Evolutionary conservation across 106 monocot genomes (phyloP), one percentile per base, ranked within the genome.

Genomic region (Acorus gramineus): DNA sequence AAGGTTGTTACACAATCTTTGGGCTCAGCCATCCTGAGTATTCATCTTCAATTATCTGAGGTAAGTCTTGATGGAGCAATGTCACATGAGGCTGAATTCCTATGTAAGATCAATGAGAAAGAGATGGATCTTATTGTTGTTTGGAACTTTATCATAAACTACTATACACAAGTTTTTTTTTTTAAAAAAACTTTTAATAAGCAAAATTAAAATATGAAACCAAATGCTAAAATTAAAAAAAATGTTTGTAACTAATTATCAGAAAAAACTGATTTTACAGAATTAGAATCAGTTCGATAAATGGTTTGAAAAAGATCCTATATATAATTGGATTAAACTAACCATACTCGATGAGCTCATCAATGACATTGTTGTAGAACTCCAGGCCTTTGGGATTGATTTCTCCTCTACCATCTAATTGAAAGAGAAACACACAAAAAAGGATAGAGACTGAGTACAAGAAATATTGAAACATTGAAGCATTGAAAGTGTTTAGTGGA

Each of bases 311-410:
- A 28, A 28, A 28, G 28, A 11, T 3, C 44, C 10, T 63, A 8
- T 49, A 8, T 4, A 4, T 49, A 11, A 43, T 49, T 50, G 4
- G 2, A 50, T n/a, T 5, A 6, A 4, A 61, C 12, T 48, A 56
- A 89, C 85, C 89, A 59, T 79, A 52, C 45, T 72, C 57, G 10
- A 89, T 63, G 14, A 89, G 73, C 12, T 79, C 78, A 55, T 89
- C 63, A 43, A 89, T 85, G 57, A 89, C 57, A 57, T 82, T 83
- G 71, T 81, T 85, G 63, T 84, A 88, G 55, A 73, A 88, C 63
- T 79, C 69, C 0, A 88, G 2, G n/a, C 84, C 88, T 63, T 84
- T 79, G 11, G 78, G 77, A 74, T 89, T 89, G 4, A 85, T 60
- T 42, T 50, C 69, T 54, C 85, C 85, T 82, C 89, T 81, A 7